phyloP scores from a whole-genome alignment of 495 filamentous ascomycete genomes.

The Cetradonia linearis region DNA sequence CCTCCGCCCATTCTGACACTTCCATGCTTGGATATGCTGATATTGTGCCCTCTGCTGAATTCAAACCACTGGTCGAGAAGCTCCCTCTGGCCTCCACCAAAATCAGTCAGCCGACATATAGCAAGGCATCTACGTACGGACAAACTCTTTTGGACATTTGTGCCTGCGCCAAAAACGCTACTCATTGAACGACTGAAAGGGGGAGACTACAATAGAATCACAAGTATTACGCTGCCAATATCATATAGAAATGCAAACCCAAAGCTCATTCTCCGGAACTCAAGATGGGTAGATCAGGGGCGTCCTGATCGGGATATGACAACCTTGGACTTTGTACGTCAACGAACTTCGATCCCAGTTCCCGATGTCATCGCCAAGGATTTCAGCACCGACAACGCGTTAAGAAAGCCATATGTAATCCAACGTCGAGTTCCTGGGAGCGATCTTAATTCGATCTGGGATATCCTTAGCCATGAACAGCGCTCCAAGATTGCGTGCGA shows the following conservation, averaged over 20 bases:
- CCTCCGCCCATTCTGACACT: background rate
- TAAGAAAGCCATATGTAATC: slow-evolving; percentile 20
- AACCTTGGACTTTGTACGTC: slow-evolving; percentile 11
- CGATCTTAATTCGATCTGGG: slow-evolving; percentile 14
- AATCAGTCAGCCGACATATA: background rate
- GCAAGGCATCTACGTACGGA: background rate
- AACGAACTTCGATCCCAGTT: slow-evolving; percentile 14
- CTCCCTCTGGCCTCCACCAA: slow-evolving; percentile 8
- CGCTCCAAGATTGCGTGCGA: slow-evolving; percentile 8
- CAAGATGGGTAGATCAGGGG: background rate
- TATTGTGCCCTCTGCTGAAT: background rate
- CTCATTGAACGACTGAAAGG: slow-evolving; percentile 21
- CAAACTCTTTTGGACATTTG: background rate
- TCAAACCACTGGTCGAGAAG: slow-evolving; percentile 5
- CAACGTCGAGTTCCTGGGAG: slow-evolving; percentile 15
- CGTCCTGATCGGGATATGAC: slow-evolving; percentile 16
- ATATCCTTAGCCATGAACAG: slow-evolving; percentile 15
- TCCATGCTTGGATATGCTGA: background rate
- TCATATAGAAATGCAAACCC: background rate
- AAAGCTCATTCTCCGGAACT: slow-evolving; percentile 15
- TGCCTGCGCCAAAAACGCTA: background rate
- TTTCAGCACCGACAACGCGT: slow-evolving; percentile 13
- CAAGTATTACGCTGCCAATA: slow-evolving; percentile 8
- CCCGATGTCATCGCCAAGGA: background rate
- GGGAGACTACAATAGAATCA: slow-evolving; percentile 20